Conservation (phyloP, 441 rosid genomes). For the Eutrema salsugineum region DNA sequence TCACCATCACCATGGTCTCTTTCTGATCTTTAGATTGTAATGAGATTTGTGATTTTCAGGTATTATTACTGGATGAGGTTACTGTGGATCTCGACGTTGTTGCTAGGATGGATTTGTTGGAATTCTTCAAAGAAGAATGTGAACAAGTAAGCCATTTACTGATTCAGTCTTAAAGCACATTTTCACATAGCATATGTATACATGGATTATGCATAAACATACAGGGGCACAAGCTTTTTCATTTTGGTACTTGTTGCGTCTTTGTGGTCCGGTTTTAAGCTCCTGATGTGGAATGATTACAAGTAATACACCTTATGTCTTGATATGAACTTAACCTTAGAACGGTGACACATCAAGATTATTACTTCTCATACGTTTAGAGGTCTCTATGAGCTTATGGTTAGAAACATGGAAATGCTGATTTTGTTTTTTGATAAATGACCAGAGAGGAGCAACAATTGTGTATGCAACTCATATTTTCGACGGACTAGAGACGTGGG, state of each 20-base stretch:
- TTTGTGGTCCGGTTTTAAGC: background rate
- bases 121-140: conserved; percentile 72
- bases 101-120: conserved; percentile 69
- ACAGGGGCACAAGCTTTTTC: background rate
- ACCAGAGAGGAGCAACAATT: conserved; percentile 67
- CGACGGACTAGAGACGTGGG: conserved; percentile 76
- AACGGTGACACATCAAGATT: background rate
- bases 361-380: background rate
- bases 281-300: background rate
- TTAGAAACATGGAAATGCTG: background rate
- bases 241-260: background rate
- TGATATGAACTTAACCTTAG: too few species aligned
- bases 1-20: background rate
- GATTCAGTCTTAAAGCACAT: background rate
- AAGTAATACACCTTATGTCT: background rate
- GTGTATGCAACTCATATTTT: conserved; percentile 75
- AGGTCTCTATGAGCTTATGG: background rate
- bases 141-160: conserved; percentile 46
- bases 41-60: conserved; percentile 38
- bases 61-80: conserved; percentile 65
- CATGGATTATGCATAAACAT: background rate
- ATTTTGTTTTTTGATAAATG: background rate
- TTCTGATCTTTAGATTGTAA: background rate
- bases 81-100: conserved; percentile 79
- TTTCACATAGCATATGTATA: background rate